Conservation (phyloP, 2,329 filamentous ascomycete genomes). For the Basipetospora chlamydospora region DNA sequence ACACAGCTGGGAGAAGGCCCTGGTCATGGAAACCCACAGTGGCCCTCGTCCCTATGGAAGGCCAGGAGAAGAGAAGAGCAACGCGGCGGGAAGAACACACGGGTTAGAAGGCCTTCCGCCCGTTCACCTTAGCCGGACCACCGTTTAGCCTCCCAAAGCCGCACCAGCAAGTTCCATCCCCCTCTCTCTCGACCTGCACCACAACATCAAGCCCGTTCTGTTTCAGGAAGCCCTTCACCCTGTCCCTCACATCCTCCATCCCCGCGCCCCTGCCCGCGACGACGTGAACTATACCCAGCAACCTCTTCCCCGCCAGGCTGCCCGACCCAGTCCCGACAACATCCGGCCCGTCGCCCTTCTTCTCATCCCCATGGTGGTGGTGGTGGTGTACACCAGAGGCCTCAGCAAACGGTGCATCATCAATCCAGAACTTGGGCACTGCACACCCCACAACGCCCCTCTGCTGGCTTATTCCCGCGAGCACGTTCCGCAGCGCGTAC, state of each 20-base stretch:
- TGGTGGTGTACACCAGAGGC: no score
- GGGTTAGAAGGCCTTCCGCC: background rate
- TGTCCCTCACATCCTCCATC: slow-evolving; percentile 67
- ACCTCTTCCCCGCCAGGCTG: slow-evolving; percentile 27
- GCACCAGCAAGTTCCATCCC: slow-evolving; percentile 53
- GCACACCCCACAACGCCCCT: slow-evolving; percentile 76
- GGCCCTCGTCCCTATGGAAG: no score
- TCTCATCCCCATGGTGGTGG: slow-evolving; percentile 15
- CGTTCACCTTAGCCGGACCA: background rate
- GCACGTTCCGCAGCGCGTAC: slow-evolving; percentile 72
- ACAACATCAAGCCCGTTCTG: slow-evolving; percentile 66
- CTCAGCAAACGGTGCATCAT: no score
- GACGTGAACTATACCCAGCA: slow-evolving; percentile 78
- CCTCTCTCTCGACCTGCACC: slow-evolving; percentile 77
- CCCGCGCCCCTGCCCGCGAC: slow-evolving; percentile 58
- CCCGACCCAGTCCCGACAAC: no score
- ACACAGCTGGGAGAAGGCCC: no score
- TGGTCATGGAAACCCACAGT: no score
- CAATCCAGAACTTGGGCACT: slow-evolving; percentile 84
- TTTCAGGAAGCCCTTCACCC: slow-evolving; percentile 57
- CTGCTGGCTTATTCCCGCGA: slow-evolving; percentile 70
- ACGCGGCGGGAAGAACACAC: no score
- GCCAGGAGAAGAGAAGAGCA: no score
- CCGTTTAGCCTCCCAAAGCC: slow-evolving; percentile 19
- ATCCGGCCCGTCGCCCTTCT: slow-evolving; percentile 15